Conservation (phyloP, 2,329 filamentous ascomycete genomes). For the Myriosclerotinia duriaeana region DNA sequence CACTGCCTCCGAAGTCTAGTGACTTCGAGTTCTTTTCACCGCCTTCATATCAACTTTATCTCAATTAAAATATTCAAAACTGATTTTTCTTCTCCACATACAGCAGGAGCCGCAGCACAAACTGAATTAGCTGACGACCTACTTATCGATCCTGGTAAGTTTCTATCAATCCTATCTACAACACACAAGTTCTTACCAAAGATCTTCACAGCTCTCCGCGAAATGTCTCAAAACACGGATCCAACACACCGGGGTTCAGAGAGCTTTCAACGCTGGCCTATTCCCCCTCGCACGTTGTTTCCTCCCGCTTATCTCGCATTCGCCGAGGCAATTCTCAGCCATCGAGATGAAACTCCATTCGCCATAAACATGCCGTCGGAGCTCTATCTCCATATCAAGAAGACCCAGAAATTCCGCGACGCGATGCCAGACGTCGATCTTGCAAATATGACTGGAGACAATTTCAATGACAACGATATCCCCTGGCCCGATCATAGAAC, state of each 20-base stretch:
- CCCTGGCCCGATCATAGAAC: background rate
- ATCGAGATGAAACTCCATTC: background rate
- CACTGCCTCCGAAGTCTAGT: background rate
- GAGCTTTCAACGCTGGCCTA: slow-evolving; percentile 4
- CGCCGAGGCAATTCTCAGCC: background rate
- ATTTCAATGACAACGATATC: background rate
- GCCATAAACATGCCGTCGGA: background rate
- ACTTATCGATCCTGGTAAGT: background rate
- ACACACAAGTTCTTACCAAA: background rate
- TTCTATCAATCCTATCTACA: background rate
- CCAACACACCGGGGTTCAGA: background rate
- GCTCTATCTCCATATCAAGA: background rate
- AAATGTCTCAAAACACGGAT: background rate
- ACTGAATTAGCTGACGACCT: background rate
- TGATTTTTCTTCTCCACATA: background rate
- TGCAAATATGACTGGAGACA: slow-evolving; percentile 1
- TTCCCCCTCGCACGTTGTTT: background rate
- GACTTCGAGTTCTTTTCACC: background rate
- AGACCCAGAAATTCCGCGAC: background rate
- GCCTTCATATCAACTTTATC: background rate
- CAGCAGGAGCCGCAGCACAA: background rate
- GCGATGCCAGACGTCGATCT: slow-evolving; percentile 4
- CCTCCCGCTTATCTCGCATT: background rate
- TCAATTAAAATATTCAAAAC: background rate
- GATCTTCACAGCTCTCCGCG: slow-evolving; percentile 7